Base-by-base conservation (phyloP, 495 filamentous ascomycete species). In the Aspergillus conjunctus region DNA sequence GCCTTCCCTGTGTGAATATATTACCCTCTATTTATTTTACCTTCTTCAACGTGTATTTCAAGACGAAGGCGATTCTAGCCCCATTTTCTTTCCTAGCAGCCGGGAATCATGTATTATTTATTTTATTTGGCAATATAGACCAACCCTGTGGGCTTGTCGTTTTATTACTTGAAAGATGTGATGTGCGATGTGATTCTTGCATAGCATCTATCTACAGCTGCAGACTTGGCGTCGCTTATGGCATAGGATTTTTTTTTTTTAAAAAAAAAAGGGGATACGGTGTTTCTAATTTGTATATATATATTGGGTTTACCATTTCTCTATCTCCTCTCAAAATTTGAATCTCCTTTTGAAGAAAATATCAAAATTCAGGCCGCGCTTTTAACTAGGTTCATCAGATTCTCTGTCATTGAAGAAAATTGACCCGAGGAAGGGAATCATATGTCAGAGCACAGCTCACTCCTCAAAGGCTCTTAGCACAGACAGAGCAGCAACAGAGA, bases 391-490 rank as follows among this genome's bases (percentile, higher is more conserved):
- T 51, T 22, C 8, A 21, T 14, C 21, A 21, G 9, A 9, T 22
- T 51, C 20, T 51, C 22, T 31, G 22, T 51, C 17, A 26, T 65
- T 14, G 33, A 31, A 31, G 56, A 10, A 43, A 26, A 26, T 26
- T 5, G 26, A 26, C 2, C 26, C 26, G 26, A 26, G 26, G 2
- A 26, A 26, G 26, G 2, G 26, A 26, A 2, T 26, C 26, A 26
- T 26, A 2, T 26, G 26, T 26, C 26, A 17, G 44, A 3, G n/a
- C 21, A 22, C 4, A 22, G 4, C 21, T 67, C 65, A 75, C 58
- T 74, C 62, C 61, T 79, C 83, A 64, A 92, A 92, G 1, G 87
- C 81, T 55, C 87, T 79, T 68, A 89, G 74, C 14, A 88, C 82
- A 2, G 88, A 88, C 11, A 89, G 67, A 10, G 81, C 69, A 11